Evolutionary conservation across 306 rosid species (phyloP).

Genomic region (Dryas drummondii): DNA sequence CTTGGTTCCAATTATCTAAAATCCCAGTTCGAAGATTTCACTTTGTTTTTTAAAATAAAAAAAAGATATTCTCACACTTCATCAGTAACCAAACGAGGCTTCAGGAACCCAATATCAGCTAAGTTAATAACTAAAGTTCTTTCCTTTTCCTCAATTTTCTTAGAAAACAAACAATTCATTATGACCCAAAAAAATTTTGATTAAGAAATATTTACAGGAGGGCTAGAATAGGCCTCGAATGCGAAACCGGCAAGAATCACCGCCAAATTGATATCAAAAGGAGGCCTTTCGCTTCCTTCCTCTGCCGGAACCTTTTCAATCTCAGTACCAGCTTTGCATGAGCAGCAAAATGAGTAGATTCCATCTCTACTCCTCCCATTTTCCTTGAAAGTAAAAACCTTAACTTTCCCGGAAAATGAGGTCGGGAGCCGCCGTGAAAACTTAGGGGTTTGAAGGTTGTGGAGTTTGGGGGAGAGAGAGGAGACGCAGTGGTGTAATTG

Average conservation of each 20-base stretch:
- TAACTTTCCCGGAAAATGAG: conserved; percentile 30
- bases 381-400: conserved; percentile 26
- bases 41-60: background rate
- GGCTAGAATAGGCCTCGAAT: conserved; percentile 78
- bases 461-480: conserved; percentile 29
- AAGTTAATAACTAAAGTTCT: background rate
- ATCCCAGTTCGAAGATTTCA: too few species aligned
- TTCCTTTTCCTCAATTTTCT: conserved; percentile 3
- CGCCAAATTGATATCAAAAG: conserved; percentile 83
- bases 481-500: conserved; percentile 40
- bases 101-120: background rate
- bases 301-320: conserved; percentile 29
- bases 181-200: conserved; percentile 3
- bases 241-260: conserved; percentile 93
- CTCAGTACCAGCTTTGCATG: conserved; percentile 45
- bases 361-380: conserved; percentile 22
- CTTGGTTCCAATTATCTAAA: too few species aligned
- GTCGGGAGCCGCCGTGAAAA: conserved; percentile 33
- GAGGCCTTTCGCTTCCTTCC: conserved; percentile 52
- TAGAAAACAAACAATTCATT: conserved; percentile 2
- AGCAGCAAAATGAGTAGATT: conserved; percentile 36
- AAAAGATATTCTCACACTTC: background rate
- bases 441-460: background rate
- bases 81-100: background rate
- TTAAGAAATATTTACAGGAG: conserved; percentile 48